These are phyloP conservation scores for Trichoderma koningii DNA, from an alignment of 2,329 filamentous ascomycete species.

Conservation along the genomic window DNA sequence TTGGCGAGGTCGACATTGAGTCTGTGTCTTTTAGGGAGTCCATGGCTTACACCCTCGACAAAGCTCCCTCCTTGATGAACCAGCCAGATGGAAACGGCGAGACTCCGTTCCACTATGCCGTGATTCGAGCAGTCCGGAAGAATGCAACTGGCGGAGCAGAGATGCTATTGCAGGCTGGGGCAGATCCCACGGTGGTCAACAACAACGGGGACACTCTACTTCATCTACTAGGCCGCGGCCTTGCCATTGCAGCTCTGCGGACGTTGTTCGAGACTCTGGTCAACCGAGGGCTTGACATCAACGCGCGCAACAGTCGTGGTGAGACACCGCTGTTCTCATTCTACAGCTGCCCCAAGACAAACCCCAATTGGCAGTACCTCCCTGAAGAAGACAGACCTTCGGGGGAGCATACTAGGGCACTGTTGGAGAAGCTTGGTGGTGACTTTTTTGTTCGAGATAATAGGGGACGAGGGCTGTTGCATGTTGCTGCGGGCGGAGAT, in stretches of 20 bases:
- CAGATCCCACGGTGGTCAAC: constrained; percentile 29
- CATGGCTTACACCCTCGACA: constrained; percentile 17
- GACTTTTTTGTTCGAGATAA: constrained; percentile 36
- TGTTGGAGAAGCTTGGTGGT: constrained; percentile 30
- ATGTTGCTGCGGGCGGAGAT: constrained; percentile 34
- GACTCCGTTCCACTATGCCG: constrained; percentile 35
- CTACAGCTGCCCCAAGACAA: background rate
- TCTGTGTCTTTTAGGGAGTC: background rate
- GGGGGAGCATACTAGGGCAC: background rate
- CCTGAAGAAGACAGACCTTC: background rate
- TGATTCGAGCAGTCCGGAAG: background rate
- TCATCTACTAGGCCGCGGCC: constrained; percentile 29
- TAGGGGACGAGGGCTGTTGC: constrained; percentile 36
- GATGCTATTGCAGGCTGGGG: constrained; percentile 31
- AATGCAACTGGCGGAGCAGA: background rate
- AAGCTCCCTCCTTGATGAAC: constrained; percentile 27
- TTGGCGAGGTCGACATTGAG: background rate
- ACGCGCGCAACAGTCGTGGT: constrained; percentile 33
- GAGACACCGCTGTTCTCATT: constrained; percentile 34
- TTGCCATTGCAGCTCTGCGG: constrained; percentile 5
- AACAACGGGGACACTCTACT: constrained; percentile 31
- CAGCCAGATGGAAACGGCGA: constrained; percentile 32
- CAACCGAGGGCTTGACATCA: constrained; percentile 31
- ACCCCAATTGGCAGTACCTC: rapidly evolving
- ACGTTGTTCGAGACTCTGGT: constrained; percentile 31